phyloP scores from a whole-genome alignment of 2,329 filamentous ascomycete genomes.

The Fusarium sp. region DNA sequence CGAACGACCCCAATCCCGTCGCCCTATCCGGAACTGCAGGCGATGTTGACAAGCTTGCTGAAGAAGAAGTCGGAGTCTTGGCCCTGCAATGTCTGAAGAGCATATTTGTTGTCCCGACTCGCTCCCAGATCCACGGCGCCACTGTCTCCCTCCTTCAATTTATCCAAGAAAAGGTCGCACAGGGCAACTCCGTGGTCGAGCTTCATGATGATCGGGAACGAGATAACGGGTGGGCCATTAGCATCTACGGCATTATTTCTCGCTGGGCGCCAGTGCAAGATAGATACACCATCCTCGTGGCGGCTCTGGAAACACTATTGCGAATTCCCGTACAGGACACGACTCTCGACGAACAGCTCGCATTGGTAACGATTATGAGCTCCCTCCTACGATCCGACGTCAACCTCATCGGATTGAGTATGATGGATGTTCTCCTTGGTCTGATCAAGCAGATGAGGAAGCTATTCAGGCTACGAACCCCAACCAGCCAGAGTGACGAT shows the following conservation, averaged over 20 bases:
- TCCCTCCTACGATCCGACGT: constrained; percentile 87
- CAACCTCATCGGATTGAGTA: constrained; percentile 93
- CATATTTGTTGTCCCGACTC: constrained; percentile 85
- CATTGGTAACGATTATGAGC: constrained; percentile 82
- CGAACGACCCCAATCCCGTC: constrained; percentile 73
- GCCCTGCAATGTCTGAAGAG: constrained; percentile 89
- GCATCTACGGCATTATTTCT: constrained; percentile 82
- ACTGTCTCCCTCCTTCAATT: constrained; percentile 82
- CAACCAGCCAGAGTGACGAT: constrained; percentile 52
- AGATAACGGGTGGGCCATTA: constrained; percentile 81
- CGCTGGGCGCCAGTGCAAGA: constrained; percentile 95
- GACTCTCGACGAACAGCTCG: constrained; percentile 78
- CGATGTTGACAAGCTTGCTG: constrained; percentile 89
- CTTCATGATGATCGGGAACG: constrained; percentile 57
- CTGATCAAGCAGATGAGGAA: constrained; percentile 86
- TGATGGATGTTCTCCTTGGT: constrained; percentile 93
- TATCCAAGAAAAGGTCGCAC: constrained; percentile 70
- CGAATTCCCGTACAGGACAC: constrained; percentile 77
- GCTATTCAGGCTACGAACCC: constrained; percentile 74
- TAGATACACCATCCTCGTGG: constrained; percentile 89
- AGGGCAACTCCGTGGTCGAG: constrained; percentile 67
- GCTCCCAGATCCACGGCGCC: constrained; percentile 83
- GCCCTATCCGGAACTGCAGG: constrained; percentile 84
- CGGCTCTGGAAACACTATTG: constrained; percentile 81
- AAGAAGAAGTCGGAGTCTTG: constrained; percentile 87